Base-by-base conservation (phyloP, 2,329 filamentous ascomycete species). In the Cytospora piceae region DNA sequence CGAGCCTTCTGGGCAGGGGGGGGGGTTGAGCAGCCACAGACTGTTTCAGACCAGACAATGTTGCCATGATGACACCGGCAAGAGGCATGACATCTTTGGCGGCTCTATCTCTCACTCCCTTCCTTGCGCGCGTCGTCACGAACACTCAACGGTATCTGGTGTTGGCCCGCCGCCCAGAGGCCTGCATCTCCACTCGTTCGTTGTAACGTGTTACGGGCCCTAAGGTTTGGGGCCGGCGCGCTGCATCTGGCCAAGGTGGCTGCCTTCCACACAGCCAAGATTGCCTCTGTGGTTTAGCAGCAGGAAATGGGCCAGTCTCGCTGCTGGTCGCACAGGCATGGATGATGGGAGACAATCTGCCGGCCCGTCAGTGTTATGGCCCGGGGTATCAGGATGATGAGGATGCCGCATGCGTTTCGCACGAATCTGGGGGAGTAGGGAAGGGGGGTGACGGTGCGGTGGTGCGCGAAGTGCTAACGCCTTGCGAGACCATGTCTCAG, bases 401-500 rank as follows among this genome's bases (percentile, higher is more conserved):
- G 39, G 31, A 56, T 37, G 24, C 52, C 53, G 20, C 53, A 42
- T 22, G 55, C 63, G 63, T 22, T 22, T 54, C 51, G 20, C 29
- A 37, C 52, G 20, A 31, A 52, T 20, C 39, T 20, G 46, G 60
- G 29, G 60, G 51, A 24, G 17, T 3, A 12, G 39, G 39, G 39
- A 15, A 37, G 20, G 39, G 39, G 39, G 15, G 39, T 49, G 55
- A 20, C 15, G 49, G 60, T 51, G 54, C 15, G 49, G 60, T 51
- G 54, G 34, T 32, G 39, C 34, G 51, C 53, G 22, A 37, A 51
- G 29, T 56, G 31, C 57, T 58, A 58, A 51, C 46, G 62, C 62
- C 58, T 62, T 65, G 65, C 58, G 54, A 65, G 65, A 65, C 65
- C 61, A 17, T 67, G 65, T 67, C 65, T 67, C 53, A 67, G 51